Percentiles rank a stretch among this genome's conserved stretches.
Conservation (phyloP, 169 alveolate species). For the Plasmodium cynomolgi region DNA sequence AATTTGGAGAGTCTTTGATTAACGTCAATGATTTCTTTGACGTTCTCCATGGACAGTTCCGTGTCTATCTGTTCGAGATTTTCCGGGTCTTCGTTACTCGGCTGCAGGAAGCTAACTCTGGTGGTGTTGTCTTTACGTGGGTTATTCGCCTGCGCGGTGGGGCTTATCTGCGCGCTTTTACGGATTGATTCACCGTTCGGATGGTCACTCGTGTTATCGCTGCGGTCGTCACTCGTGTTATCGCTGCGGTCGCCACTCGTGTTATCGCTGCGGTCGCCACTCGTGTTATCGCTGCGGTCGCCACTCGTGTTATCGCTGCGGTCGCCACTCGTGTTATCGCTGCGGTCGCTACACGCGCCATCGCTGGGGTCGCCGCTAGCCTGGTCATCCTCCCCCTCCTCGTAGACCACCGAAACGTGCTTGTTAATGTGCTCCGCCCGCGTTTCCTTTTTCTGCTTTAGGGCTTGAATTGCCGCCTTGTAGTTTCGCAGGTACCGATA, state of each 20-base stretch:
- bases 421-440: conserved; percentile 50
- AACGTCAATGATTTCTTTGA: conserved; percentile 53
- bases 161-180: neutral
- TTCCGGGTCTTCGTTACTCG: neutral
- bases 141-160: neutral
- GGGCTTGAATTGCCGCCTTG: conserved; percentile 25
- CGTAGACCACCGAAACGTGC: conserved; percentile 54
- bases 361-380: neutral
- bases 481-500: conserved; percentile 37
- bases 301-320: neutral
- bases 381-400: conserved; percentile 1
- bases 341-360: neutral
- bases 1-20: conserved; percentile 31
- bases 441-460: conserved; percentile 19
- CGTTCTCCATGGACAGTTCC: conserved; percentile 10
- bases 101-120: neutral
- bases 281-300: neutral
- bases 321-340: neutral
- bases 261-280: neutral
- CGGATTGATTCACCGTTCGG: neutral
- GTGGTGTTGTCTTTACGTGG: neutral
- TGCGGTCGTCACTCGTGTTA: neutral
- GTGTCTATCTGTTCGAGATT: neutral
- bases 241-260: neutral
- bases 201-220: neutral